phyloP scores from a whole-genome alignment of 225 moss, liverwort and hornwort genomes.

The Thuidium tamariscinum region DNA sequence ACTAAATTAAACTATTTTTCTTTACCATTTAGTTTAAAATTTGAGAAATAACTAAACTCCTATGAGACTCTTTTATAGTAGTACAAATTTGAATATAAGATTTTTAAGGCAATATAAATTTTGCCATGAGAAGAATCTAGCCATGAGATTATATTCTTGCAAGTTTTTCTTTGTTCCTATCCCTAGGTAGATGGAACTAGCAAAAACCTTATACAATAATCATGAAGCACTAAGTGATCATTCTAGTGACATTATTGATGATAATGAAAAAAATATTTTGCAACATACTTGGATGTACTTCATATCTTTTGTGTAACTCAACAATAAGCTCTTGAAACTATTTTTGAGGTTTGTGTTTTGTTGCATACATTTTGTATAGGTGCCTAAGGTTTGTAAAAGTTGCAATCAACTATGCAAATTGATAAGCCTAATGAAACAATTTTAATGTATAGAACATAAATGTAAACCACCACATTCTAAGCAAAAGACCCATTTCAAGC shows the following conservation, averaged over 20 bases:
- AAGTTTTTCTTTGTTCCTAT: not conserved
- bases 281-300: not conserved
- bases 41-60: not conserved
- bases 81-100: no score
- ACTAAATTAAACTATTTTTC: not conserved
- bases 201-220: not conserved
- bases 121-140: not conserved
- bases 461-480: not conserved
- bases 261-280: not conserved
- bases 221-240: fast-evolving
- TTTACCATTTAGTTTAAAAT: not conserved
- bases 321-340: not conserved
- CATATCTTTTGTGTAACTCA: not conserved
- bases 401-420: not conserved
- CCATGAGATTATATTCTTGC: no score
- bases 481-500: fast-evolving
- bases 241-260: not conserved
- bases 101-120: not conserved
- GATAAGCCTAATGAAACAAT: not conserved
- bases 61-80: not conserved
- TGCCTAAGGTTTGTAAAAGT: not conserved
- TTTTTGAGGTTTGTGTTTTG: not conserved
- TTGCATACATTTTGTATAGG: fast-evolving
- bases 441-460: not conserved
- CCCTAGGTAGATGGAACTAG: fast-evolving